Evolutionary conservation across 768 basidiomycete species (phyloP), one percentile per base, ranked within the genome.

Genomic region (Lactarius deliciosus): DNA sequence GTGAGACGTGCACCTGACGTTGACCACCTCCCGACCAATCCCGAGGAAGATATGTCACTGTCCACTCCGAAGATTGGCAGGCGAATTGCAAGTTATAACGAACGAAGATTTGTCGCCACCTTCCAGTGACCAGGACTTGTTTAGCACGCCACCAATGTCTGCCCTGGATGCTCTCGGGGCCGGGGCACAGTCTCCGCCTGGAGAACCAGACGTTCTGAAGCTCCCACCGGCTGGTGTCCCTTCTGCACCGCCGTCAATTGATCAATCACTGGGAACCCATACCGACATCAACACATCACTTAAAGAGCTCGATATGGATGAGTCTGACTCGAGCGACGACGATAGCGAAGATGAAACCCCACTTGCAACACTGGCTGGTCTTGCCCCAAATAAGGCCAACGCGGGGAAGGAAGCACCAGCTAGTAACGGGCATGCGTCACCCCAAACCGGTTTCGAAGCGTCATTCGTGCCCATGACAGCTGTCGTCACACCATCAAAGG

Each of bases 101-200:
- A 69, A 64, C 28, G 63, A 64, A 6, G 60, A 74, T 32, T 64
- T 77, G 22, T 66, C 74, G 3, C 74, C 77, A 2, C 74, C 79
- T 16, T 73, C 76, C 63, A 77, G 76, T 9, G 82, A 82, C 36
- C 82, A 77, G 45, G 88, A 90, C 38, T 70, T 80, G 18, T 91
- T 91, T 71, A 77, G 81, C 58, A 90, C 88, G 0, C 87, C 88
- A 34, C 85, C 83, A 0, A 81, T 82, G 15, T 81, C 83, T 45
- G 78, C 79, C 2, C 71, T 72, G 9, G 45, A 62, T 55, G 15
- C 61, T 57, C 18, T 64, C 1, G 62, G 53, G 25, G 16, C 66
- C 38, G 40, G 57, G 22, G 15, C n/a, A 57, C 61, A 13, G 16
- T 10, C 30, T 57, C 45, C 11, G 63, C 58, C 60, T 62, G 57